Base-by-base conservation (phyloP, 2,329 filamentous ascomycete genomes). In the Ophiostoma novo-ulmi region DNA sequence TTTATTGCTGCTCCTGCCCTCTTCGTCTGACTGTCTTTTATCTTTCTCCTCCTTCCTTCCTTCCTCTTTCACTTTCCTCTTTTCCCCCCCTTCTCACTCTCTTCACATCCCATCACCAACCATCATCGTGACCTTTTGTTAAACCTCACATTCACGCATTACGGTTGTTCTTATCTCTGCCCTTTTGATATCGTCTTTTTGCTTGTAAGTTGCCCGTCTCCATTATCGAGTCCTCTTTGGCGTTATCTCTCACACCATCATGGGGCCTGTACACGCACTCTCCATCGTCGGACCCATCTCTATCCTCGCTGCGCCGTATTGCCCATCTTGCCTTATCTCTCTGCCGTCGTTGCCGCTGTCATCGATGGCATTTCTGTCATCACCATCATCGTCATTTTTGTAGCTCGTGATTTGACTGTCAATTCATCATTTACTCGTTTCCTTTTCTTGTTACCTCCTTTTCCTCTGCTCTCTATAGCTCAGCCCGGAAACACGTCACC, bases 171-270 rank as follows among this genome's bases (percentile, higher is more conserved):
- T 26, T 22, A 58, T 58, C 52, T 58, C 52, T 22, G 52, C 22
- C n/a, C n/a, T 22, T n/a, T n/a, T 22, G 48, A 58, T 58, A 58
- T 5, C 26, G 26, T n/a, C 44, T 20, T 63, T 63, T 55, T 17
- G 26, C 58, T 35, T 63, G 58, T 63, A 63, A 63, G 58, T 63
- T 17, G 58, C 58, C 26, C 58, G 22, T 63, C 58, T 63, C 26
- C 58, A 63, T 63, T 17, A 8, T 63, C 58, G 58, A 63, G 52
- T 10, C 22, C 26, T 17, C 26, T 31, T 35, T 17, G 58, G 58
- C 58, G 22, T 63, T 63, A 63, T 63, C 58, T 63, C 58, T 63
- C 58, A 5, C 52, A n/a, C 52, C 52, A 61, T 61, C 55, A 61
- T 61, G 55, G 55, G 55, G 55, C 55, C 22, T 61, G 55, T 26